Conservation (phyloP, 495 filamentous ascomycete species). For the Talaromyces stipitatus region DNA sequence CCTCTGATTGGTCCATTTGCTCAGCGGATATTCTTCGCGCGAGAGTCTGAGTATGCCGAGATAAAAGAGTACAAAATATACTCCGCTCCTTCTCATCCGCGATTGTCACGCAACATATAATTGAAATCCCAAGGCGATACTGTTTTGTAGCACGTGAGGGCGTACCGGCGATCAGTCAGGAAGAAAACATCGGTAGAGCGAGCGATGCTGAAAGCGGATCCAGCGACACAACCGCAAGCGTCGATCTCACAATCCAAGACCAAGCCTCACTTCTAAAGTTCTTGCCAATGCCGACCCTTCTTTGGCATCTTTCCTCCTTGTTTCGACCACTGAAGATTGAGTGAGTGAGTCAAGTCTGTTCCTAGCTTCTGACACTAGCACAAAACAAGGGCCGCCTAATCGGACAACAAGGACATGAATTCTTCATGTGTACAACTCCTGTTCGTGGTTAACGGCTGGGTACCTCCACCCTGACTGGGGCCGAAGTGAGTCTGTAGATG, state of each 20-base stretch:
- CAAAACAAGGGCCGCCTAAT: background rate
- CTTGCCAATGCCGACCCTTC: background rate
- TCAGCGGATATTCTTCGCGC: too few species aligned
- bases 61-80: too few species aligned
- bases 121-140: background rate
- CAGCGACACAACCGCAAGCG: background rate
- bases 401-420: background rate
- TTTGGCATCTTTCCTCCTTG: background rate
- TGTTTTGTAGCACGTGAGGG: background rate
- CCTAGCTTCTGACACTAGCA: background rate
- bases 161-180: background rate
- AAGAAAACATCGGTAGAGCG: background rate
- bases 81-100: too few species aligned
- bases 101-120: background rate
- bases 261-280: background rate
- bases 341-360: too few species aligned
- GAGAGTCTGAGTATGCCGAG: too few species aligned
- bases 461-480: too few species aligned
- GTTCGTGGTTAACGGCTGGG: too few species aligned
- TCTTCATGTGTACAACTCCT: background rate
- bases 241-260: background rate
- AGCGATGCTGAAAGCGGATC: constrained; percentile 1
- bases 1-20: too few species aligned
- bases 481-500: too few species aligned
- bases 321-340: background rate